These are phyloP conservation scores for Pichia sp. DNA, from an alignment of 1,139 yeast species.

Conservation along the genomic window DNA sequence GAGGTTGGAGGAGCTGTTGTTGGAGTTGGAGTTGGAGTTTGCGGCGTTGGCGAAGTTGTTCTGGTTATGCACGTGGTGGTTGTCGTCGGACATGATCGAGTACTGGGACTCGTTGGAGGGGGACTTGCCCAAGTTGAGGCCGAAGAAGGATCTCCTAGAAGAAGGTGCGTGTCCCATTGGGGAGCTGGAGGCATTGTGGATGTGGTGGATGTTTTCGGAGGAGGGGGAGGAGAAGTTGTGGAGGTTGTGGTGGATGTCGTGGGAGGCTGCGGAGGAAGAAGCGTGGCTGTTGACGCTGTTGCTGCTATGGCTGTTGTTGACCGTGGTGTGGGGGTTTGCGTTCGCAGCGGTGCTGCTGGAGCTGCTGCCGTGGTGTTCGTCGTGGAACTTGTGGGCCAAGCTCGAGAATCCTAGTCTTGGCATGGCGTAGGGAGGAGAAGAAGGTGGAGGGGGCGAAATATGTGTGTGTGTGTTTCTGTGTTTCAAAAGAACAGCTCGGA, in stretches of 20 bases:
- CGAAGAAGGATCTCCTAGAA: slow-evolving; percentile 31
- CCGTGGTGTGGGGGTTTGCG: neutral
- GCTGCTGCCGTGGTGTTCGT: slow-evolving; percentile 7
- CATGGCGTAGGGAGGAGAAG: slow-evolving; percentile 3
- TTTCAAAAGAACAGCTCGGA: neutral
- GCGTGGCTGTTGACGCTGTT: neutral
- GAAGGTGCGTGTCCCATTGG: slow-evolving; percentile 15
- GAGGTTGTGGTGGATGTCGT: neutral
- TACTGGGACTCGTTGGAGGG: slow-evolving; percentile 28
- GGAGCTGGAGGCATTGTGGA: slow-evolving; percentile 7
- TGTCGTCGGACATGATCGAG: slow-evolving; percentile 27
- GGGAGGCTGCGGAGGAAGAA: neutral
- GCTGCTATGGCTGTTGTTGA: neutral
- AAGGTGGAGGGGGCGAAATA: neutral
- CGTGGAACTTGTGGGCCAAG: slow-evolving; percentile 18
- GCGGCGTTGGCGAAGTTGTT: neutral
- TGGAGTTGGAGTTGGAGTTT: slow-evolving; percentile 6
- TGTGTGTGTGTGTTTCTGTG: neutral
- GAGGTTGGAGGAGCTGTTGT: slow-evolving; percentile 1
- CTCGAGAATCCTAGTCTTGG: slow-evolving; percentile 18
- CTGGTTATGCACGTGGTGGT: slow-evolving; percentile 19
- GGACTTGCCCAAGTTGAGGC: slow-evolving; percentile 29
- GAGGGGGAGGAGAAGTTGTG: neutral
- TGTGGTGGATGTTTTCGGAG: neutral
- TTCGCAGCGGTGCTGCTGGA: neutral